Base-by-base conservation (phyloP, 2,329 filamentous ascomycete genomes). In the Aspergillus udagawae region DNA sequence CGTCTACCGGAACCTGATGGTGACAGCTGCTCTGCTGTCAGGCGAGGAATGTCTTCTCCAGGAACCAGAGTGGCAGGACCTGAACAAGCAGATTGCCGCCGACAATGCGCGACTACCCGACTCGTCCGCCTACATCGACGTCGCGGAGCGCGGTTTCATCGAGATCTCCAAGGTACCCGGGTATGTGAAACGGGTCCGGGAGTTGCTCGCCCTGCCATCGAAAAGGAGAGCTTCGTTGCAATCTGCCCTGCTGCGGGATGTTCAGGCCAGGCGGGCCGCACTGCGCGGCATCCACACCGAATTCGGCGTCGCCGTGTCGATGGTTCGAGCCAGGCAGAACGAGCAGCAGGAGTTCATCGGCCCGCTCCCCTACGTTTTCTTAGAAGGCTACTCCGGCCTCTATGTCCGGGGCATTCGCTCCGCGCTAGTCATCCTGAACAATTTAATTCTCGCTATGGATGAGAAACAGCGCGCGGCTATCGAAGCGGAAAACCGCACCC, bases 41-140 rank as follows among this genome's bases (percentile, higher is more conserved):
- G 67, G 70, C 9, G 68, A 70, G 42, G 60, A 69, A 6, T 76
- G 73, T 53, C 73, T 75, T 52, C 54, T 75, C 17, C 65, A 69
- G 49, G 61, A 68, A 20, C 70, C 73, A 1, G 69, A 70, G 44
- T 75, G 73, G 74, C 61, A 70, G 21, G 60, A 63, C 6, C 58
- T 75, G 41, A 65, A 68, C 45, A 61, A 64, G 41, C 51, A 67
- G 32, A 70, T 74, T 50, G 65, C 63, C 1, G 59, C 59, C 9
- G 59, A 67, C 9, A 67, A 68, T 49, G 67, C 67, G 12, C 65
- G 67, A 32, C 59, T 65, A 4, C 66, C 68, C 1, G 65, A 67
- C 44, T 68, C 67, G 0, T 69, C 66, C 1, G 63, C 68, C 7
- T 69, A 68, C 56, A 69, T 65, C 4, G 67, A 70, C 42, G 64